Conservation (phyloP, 1,139 yeast species). For the Scheffersomyces illinoinensis region DNA sequence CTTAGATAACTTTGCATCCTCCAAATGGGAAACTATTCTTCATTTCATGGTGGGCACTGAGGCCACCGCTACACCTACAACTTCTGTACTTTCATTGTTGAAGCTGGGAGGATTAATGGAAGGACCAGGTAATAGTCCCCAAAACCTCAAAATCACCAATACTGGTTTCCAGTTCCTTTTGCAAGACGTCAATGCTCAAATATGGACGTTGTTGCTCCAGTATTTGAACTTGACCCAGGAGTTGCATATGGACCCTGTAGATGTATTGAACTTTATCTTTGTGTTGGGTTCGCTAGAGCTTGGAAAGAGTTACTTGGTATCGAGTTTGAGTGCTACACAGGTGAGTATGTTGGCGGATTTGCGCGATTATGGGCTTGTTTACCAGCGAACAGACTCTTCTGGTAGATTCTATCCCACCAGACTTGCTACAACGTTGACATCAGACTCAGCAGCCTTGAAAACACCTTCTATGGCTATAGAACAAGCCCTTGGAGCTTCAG, state of each 20-base stretch:
- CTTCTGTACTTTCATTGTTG: constrained; percentile 63
- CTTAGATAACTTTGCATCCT: constrained; percentile 77
- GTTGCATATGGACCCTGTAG: constrained; percentile 92
- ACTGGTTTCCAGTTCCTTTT: constrained; percentile 90
- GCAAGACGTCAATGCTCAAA: constrained; percentile 91
- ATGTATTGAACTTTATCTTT: constrained; percentile 88
- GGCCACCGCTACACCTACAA: constrained; percentile 61
- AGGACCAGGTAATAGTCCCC: constrained; percentile 34
- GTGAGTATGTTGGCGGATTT: constrained; percentile 84
- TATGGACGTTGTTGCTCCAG: constrained; percentile 89
- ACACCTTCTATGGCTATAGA: constrained; percentile 72
- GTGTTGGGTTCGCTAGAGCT: constrained; percentile 89
- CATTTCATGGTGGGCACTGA: constrained; percentile 98
- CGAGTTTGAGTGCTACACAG: constrained; percentile 78
- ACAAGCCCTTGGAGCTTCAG: constrained; percentile 51
- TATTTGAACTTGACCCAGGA: constrained; percentile 84
- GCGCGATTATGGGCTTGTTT: constrained; percentile 88
- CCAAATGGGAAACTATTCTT: constrained; percentile 90
- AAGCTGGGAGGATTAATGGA: constrained; percentile 88
- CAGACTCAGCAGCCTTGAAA: constrained; percentile 72
- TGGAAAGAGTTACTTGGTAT: constrained; percentile 80
- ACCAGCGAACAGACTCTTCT: constrained; percentile 64
- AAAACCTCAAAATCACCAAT: constrained; percentile 72
- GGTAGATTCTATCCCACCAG: constrained; percentile 85
- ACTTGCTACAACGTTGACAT: constrained; percentile 85